Evolutionary conservation across 352 stramenopile species (phyloP).

Genomic region (Pythium volutum): DNA sequence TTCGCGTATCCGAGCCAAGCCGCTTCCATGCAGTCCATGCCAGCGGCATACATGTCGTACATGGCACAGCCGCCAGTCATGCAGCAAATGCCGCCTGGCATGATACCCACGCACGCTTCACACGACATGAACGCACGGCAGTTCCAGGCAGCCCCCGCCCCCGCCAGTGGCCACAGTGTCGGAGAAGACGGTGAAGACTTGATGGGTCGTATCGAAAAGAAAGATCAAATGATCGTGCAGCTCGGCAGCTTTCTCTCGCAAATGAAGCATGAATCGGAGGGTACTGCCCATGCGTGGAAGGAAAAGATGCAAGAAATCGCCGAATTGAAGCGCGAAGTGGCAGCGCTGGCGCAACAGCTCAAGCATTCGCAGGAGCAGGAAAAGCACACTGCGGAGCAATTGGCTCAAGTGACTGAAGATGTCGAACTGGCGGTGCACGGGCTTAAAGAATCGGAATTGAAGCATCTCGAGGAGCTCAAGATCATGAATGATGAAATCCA

Average conservation of each 20-base stretch:
- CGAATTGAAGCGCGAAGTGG: conserved; percentile 42
- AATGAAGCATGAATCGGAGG: conserved; percentile 73
- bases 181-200: conserved; percentile 17
- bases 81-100: conserved; percentile 5
- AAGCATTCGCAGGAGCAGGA: conserved; percentile 34
- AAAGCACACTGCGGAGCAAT: conserved; percentile 29
- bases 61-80: conserved; percentile 5
- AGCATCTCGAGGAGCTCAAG: conserved; percentile 48
- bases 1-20: conserved; percentile 13
- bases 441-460: conserved; percentile 30
- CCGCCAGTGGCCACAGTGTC: neutral
- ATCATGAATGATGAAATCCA: conserved; percentile 63
- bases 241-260: conserved; percentile 66
- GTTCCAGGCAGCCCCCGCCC: neutral
- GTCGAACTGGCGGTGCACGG: conserved; percentile 33
- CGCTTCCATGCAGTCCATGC: conserved; percentile 11
- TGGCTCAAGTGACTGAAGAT: conserved; percentile 34
- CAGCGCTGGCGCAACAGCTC: conserved; percentile 36
- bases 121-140: neutral
- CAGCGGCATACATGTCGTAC: conserved; percentile 2
- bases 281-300: conserved; percentile 51
- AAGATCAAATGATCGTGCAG: conserved; percentile 61
- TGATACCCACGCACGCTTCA: neutral
- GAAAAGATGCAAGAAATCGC: conserved; percentile 57
- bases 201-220: conserved; percentile 44